These are phyloP conservation scores for Mycena citricolor DNA, from an alignment of 1,284 basidiomycete species.

Conservation along the genomic window DNA sequence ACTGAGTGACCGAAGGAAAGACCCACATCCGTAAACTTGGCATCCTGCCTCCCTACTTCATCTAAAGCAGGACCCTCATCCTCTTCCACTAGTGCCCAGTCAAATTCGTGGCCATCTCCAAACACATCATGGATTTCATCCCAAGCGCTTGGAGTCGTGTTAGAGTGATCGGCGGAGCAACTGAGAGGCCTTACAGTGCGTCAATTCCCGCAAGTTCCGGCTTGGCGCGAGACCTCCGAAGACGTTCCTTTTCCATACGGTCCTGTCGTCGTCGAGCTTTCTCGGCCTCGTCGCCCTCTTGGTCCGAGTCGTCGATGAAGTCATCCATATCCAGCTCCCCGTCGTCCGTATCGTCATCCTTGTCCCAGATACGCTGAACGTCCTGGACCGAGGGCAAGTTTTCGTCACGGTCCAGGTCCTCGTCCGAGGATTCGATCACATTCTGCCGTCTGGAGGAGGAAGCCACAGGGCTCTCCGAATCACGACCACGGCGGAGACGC, in stretches of 20 bases:
- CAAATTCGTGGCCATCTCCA: conserved; percentile 95
- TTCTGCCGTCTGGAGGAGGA: conserved; percentile 59
- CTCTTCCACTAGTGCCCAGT: conserved; percentile 87
- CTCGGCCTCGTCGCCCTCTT: conserved; percentile 71
- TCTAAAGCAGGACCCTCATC: conserved; percentile 59
- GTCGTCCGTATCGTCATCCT: conserved; percentile 73
- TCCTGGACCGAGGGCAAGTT: conserved; percentile 59
- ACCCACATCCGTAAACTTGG: conserved; percentile 88
- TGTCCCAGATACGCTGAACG: conserved; percentile 84
- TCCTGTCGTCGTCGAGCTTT: conserved; percentile 72
- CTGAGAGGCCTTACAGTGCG: conserved; percentile 62
- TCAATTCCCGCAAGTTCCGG: conserved; percentile 87
- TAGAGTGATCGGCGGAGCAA: conserved; percentile 11
- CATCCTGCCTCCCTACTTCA: conserved; percentile 70
- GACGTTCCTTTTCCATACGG: conserved; percentile 63
- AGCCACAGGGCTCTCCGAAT: conserved; percentile 61
- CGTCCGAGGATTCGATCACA: conserved; percentile 69
- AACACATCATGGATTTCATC: conserved; percentile 97
- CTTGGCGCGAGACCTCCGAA: conserved; percentile 56
- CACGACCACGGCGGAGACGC: conserved; percentile 71
- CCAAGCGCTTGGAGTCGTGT: conserved; percentile 72
- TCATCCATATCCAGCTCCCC: conserved; percentile 80
- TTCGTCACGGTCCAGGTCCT: conserved; percentile 66
- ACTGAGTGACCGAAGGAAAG: conserved; percentile 7
- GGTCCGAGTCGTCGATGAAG: conserved; percentile 92